Base-by-base conservation (phyloP, 192 early-diverging fungal species). In the Rhizophagus clarus region DNA sequence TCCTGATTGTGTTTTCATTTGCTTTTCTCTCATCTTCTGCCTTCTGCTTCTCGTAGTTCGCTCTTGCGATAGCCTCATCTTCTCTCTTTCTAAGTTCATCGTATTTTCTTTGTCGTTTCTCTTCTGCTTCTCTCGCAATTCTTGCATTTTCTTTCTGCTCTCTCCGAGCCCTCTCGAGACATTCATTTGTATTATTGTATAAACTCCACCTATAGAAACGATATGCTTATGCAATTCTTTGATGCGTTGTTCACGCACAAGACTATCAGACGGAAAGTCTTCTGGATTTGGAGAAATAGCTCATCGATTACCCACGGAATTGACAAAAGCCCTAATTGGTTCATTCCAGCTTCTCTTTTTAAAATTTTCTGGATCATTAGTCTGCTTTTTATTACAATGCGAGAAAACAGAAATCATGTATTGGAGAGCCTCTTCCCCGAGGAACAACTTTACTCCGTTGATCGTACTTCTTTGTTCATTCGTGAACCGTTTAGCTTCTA, bases 201-300 rank as follows among this genome's bases (percentile, higher is more conserved):
- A 69, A 0, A 69, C 12, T 22, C 67, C 67, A 69, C n/a, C 4
- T 69, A 69, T 34, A 8, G 2, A 15, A 22, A 6, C 2, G 6
- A 69, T 69, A 6, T 1, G 31, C 4, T 69, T 4, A 17, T 14
- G 31, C 20, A 69, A 37, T n/a, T 42, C 32, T 22, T 34, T 8
- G 7, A 37, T 11, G 20, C 20, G 12, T 34, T 20, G 11, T 69
- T 69, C 1, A 69, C 22, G 20, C 20, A 37, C 17, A 4, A 7
- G 67, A 37, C 6, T 20, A 69, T 15, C 31, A 2, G 67, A 5
- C 0, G 67, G 32, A n/a, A 69, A 37, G 9, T 24, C 1, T 0
- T 69, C 67, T 0, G 67, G 20, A n/a, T 69, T 69, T 17, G 67
- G 67, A 37, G 67, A 69, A 69, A 69, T 69, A 9, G 67, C 14